Evolutionary conservation across 306 rosid species (phyloP), one percentile per base, ranked within the genome.

Genomic region (Acacia crassicarpa): DNA sequence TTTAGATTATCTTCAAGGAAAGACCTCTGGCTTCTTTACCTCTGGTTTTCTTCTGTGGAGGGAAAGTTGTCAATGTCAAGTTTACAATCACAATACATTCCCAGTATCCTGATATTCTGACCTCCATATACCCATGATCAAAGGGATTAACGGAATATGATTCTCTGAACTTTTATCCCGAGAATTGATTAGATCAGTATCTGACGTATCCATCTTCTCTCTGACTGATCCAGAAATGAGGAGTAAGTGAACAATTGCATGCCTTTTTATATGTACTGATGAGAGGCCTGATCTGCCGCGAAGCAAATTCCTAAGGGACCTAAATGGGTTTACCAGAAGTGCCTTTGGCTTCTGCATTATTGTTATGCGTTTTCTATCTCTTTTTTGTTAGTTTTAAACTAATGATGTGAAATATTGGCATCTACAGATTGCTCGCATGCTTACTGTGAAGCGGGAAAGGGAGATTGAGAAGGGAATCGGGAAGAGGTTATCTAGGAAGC

Each of bases 361-460:
- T 78, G 81, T 15, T 63, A 49, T 25, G 48, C 6, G 1, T 83
- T 67, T 33, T 1, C 58, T 48, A 62, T 78, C 45, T 40, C 4
- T 74, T 38, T 78, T 77, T 16, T 20, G 59, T 45, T 69, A 45
- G 71, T 65, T 62, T 58, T 63, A 22, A 65, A 72, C 75, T 76
- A 35, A 75, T 82, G 81, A 75, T 67, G 35, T 41, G 65, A 63
- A 73, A 25, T 51, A 45, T 41, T 84, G 77, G 53, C 68, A 59
- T 79, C 25, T 46, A 27, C 79, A 93, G 99, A 53, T 92, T 90
- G 94, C 99, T 83, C 97, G 99, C 44, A 77, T 96, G 97, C 97
- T 93, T 32, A 96, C 99, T 8, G 97, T 93, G 71, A 92, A 85
- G 88, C 89, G 97, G 15, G 99, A 96, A 90, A 90, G 98, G 87